These are phyloP conservation scores for Diaporthe vaccinii DNA, from an alignment of 2,329 filamentous ascomycete genomes.

Conservation along the genomic window DNA sequence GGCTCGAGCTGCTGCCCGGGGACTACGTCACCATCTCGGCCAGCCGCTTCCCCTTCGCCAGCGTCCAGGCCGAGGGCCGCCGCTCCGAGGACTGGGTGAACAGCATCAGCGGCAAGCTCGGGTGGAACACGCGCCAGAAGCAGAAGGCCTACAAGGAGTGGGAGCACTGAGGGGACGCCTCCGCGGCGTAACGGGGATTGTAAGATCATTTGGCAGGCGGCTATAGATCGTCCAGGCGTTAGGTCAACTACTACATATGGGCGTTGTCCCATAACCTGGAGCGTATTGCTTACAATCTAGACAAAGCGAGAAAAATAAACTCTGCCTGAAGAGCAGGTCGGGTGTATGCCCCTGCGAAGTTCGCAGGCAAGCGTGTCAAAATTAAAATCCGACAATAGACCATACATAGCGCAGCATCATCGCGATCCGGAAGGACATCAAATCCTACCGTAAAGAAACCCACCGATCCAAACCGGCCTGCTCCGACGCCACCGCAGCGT, in stretches of 20 bases:
- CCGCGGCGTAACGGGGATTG: not conserved
- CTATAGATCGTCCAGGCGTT: not conserved
- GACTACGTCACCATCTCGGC: conserved; percentile 90
- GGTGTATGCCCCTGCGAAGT: not conserved
- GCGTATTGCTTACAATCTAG: not conserved
- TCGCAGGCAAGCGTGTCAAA: not conserved
- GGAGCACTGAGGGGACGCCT: conserved; percentile 43
- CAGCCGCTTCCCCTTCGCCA: conserved; percentile 84
- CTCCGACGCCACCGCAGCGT: not conserved
- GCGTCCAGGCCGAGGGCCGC: conserved; percentile 77
- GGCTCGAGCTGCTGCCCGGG: conserved; percentile 81
- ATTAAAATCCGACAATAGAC: conserved; percentile 1
- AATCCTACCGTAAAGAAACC: not conserved
- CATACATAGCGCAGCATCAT: not conserved
- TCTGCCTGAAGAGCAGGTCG: not conserved
- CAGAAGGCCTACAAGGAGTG: conserved; percentile 74
- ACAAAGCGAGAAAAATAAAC: not conserved
- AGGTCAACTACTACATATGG: not conserved
- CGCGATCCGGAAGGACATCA: not conserved
- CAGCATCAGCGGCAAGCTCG: conserved; percentile 82
- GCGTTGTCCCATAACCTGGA: not conserved
- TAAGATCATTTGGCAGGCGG: not conserved
- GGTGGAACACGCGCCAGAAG: conserved; percentile 85
- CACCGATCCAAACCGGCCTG: not conserved
- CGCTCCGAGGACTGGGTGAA: conserved; percentile 86